A percentile compares a stretch with the other conserved stretches of the same genome.
Evolutionary conservation across 2,329 filamentous ascomycete species (phyloP).

Genomic region (Exserohilum rostratum): DNA sequence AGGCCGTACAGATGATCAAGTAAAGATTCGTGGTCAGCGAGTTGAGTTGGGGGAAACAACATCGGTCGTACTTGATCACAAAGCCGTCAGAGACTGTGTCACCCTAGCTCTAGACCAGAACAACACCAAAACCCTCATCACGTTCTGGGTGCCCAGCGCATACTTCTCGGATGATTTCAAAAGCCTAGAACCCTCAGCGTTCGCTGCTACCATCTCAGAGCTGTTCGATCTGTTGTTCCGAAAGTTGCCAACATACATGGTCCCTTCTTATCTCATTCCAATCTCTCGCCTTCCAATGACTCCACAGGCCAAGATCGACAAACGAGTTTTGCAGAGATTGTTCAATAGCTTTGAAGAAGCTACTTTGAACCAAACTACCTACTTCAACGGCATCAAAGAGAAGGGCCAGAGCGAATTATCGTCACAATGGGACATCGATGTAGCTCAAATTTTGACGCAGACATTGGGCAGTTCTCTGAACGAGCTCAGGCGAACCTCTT

Average conservation of each 20-base stretch:
- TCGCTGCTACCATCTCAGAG: slow-evolving; percentile 32
- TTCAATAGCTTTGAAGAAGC: slow-evolving; percentile 57
- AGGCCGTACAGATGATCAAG: slow-evolving; percentile 77
- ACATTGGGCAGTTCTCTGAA: slow-evolving; percentile 54
- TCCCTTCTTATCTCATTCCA: slow-evolving; percentile 75
- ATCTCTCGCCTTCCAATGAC: slow-evolving; percentile 74
- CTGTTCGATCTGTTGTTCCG: slow-evolving; percentile 63
- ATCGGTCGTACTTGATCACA: slow-evolving; percentile 61
- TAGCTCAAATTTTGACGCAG: slow-evolving; percentile 63
- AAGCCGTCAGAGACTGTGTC: slow-evolving; percentile 64
- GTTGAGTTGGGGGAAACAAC: slow-evolving; percentile 82
- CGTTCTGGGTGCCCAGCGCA: slow-evolving; percentile 68
- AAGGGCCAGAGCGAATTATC: slow-evolving; percentile 53
- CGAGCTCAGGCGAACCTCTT: slow-evolving; percentile 67
- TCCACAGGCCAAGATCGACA: slow-evolving; percentile 75
- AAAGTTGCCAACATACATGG: slow-evolving; percentile 75
- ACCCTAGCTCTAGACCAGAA: slow-evolving; percentile 63
- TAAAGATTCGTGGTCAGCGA: slow-evolving; percentile 80
- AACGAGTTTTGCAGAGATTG: slow-evolving; percentile 55
- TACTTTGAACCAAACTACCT: slow-evolving; percentile 53
- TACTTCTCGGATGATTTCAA: slow-evolving; percentile 36
- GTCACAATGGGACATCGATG: slow-evolving; percentile 60
- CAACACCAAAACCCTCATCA: slow-evolving; percentile 62
- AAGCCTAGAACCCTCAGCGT: slow-evolving; percentile 47
- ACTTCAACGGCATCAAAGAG: slow-evolving; percentile 38